Conservation (phyloP, 106 monocot species). For the Hemerocallis citrina region DNA sequence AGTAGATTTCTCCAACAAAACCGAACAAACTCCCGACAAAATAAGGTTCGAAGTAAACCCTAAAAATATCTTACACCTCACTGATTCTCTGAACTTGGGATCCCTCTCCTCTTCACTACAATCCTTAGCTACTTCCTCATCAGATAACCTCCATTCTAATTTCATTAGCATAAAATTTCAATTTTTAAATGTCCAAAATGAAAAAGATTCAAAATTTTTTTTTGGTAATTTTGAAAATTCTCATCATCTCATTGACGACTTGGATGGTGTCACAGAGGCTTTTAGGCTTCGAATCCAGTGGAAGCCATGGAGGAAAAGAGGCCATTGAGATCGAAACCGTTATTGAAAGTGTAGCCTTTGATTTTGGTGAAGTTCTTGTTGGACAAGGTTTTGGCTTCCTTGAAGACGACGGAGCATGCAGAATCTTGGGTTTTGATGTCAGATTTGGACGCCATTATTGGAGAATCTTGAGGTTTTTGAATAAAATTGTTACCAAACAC, state of each 20-base stretch:
- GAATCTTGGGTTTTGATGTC: constrained; percentile 34
- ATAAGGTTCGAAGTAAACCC: constrained; percentile 94
- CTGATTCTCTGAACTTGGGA: constrained; percentile 60
- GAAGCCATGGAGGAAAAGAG: constrained; percentile 56
- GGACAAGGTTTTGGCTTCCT: constrained; percentile 64
- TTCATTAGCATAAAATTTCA: no score
- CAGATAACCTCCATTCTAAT: constrained; percentile 75
- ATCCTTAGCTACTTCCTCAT: constrained; percentile 53
- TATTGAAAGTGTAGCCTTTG: constrained; percentile 82
- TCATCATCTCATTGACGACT: constrained; percentile 82
- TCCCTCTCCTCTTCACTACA: constrained; percentile 58
- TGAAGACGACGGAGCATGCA: constrained; percentile 64
- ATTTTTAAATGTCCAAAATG: no score
- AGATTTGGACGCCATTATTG: background rate
- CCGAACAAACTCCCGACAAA: constrained; percentile 81
- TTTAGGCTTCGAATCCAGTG: constrained; percentile 94
- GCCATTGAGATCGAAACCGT: constrained; percentile 36
- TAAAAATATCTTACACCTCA: constrained; percentile 89
- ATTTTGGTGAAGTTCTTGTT: constrained; percentile 43
- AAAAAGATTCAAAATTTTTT: background rate
- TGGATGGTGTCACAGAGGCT: constrained; percentile 80
- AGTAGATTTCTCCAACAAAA: no score
- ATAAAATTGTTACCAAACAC: no score
- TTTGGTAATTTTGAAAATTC: background rate
- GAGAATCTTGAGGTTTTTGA: no score